These are phyloP conservation scores for Albifimbria verrucaria DNA, from an alignment of 2,329 filamentous ascomycete species.

Conservation along the genomic window DNA sequence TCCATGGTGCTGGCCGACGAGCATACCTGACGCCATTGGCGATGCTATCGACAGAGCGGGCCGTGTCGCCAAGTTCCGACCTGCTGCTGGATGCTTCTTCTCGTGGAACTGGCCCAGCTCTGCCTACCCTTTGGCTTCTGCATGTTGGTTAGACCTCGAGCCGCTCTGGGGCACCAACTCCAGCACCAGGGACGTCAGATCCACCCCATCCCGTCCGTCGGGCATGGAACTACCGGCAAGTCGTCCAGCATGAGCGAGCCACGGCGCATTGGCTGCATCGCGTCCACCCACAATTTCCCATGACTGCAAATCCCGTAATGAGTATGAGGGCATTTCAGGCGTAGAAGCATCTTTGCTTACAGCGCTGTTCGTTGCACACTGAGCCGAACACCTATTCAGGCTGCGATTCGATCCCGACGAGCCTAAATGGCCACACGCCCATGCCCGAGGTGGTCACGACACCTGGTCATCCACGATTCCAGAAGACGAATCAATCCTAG, in stretches of 20 bases:
- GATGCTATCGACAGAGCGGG: neutral
- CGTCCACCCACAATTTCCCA: too few species aligned
- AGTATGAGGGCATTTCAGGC: too few species aligned
- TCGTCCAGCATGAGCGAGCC: too few species aligned
- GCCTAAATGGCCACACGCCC: neutral
- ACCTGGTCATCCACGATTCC: neutral
- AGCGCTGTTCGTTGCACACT: neutral
- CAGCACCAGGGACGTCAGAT: neutral
- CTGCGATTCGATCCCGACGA: neutral
- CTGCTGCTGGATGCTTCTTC: too few species aligned
- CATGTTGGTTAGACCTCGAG: too few species aligned
- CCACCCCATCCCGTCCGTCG: neutral
- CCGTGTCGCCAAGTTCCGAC: neutral
- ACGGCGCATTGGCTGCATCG: too few species aligned
- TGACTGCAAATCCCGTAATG: too few species aligned
- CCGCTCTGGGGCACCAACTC: too few species aligned
- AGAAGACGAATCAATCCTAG: conserved; percentile 16
- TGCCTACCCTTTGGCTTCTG: too few species aligned
- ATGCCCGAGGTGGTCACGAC: neutral
- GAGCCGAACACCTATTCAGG: neutral
- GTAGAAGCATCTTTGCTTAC: too few species aligned
- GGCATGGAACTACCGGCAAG: neutral
- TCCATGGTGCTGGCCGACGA: neutral
- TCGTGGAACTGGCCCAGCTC: too few species aligned
- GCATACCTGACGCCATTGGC: neutral